A percentile compares a stretch with the other conserved stretches of the same genome.
Conservation (phyloP, 805 yeast species). For the Teunomyces panamensis region DNA sequence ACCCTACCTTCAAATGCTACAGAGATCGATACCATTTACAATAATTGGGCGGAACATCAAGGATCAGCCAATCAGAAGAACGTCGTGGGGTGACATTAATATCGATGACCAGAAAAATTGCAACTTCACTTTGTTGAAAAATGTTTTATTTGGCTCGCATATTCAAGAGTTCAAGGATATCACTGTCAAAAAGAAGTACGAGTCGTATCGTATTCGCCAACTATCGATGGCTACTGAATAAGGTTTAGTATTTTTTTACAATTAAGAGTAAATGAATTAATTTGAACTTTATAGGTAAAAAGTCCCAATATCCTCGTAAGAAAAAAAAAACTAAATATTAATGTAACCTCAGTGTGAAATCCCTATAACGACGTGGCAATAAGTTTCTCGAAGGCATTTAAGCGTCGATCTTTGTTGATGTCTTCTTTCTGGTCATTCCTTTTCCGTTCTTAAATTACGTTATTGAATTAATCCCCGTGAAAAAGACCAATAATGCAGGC, state of each 20-base stretch:
- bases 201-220: constrained; percentile 10
- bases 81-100: constrained; percentile 18
- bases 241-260: not conserved
- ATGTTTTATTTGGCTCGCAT: constrained; percentile 22
- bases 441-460: no score
- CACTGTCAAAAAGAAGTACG: constrained; percentile 18
- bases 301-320: not conserved
- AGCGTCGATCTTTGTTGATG: not conserved
- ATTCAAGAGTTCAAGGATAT: constrained; percentile 25
- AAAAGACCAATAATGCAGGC: not conserved
- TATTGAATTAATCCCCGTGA: no score
- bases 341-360: not conserved
- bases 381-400: not conserved
- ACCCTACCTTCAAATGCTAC: constrained; percentile 11
- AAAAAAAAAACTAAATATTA: not conserved
- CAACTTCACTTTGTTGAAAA: constrained; percentile 18
- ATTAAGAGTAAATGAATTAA: not conserved
- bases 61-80: constrained; percentile 9
- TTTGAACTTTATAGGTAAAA: not conserved
- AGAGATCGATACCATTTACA: constrained; percentile 18
- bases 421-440: not conserved
- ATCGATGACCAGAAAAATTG: constrained; percentile 15
- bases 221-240: not conserved
- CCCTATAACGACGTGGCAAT: not conserved
- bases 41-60: constrained; percentile 11